Conservation (phyloP, 805 yeast species). For the Lachancea sp. region DNA sequence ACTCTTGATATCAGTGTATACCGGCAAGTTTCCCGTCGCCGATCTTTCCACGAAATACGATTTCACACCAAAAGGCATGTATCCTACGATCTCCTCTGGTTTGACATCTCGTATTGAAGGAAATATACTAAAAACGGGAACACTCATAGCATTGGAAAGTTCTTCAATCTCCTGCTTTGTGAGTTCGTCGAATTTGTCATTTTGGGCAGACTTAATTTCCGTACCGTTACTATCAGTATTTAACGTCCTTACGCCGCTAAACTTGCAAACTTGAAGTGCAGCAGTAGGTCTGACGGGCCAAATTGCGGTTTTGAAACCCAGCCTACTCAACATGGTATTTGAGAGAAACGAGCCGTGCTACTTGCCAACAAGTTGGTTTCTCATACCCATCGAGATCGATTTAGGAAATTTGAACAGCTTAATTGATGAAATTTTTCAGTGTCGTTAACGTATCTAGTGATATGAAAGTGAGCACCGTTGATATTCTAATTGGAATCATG, state of each 20-base stretch:
- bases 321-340: not conserved
- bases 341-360: too few species aligned
- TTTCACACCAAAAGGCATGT: conserved; percentile 23
- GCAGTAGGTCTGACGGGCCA: not conserved
- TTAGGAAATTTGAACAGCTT: too few species aligned
- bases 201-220: not conserved
- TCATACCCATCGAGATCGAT: too few species aligned
- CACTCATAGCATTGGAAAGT: conserved; percentile 7
- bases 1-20: conserved; percentile 57
- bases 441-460: not conserved
- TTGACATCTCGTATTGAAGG: conserved; percentile 31
- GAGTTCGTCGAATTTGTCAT: not conserved
- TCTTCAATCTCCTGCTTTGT: conserved; percentile 5
- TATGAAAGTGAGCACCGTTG: not conserved
- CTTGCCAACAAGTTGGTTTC: too few species aligned
- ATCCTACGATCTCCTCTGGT: conserved; percentile 27
- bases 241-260: not conserved
- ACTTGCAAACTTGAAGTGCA: not conserved
- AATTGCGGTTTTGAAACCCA: not conserved
- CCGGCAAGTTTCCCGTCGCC: conserved; percentile 68
- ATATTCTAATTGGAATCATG: not conserved
- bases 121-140: conserved; percentile 8
- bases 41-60: conserved; percentile 41
- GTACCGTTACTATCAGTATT: not conserved
- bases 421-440: conserved; percentile 6